phyloP scores from a whole-genome alignment of 371 early-diverging fungal genomes.

The Cladochytrium tenue region DNA sequence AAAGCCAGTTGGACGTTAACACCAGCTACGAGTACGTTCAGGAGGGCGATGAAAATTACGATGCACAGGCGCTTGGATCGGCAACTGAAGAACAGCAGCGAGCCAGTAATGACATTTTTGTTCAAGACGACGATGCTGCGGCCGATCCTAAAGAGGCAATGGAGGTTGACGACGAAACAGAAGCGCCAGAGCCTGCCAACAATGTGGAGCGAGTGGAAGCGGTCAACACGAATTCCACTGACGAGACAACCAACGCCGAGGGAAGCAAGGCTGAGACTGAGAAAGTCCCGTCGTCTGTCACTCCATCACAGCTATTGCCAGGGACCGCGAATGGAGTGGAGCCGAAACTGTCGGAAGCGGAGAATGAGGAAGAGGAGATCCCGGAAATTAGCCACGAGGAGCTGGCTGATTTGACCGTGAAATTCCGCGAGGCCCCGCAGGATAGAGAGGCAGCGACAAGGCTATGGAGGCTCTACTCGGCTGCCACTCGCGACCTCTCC shows the following conservation, averaged over 20 bases:
- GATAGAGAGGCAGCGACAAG: slow-evolving; percentile 60
- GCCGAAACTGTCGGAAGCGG: not conserved
- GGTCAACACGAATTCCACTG: not conserved
- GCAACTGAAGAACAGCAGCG: not conserved
- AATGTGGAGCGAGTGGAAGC: not conserved
- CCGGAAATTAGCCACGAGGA: slow-evolving; percentile 51
- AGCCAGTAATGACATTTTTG: not conserved
- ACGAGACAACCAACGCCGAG: no score
- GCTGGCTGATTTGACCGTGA: slow-evolving; percentile 50
- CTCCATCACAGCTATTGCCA: no score
- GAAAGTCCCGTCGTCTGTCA: no score
- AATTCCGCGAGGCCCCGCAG: slow-evolving; percentile 51
- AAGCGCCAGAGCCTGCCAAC: not conserved
- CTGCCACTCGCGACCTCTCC: slow-evolving; percentile 80
- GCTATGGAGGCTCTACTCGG: slow-evolving; percentile 87
- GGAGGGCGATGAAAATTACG: slow-evolving; percentile 23
- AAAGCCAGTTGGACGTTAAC: not conserved
- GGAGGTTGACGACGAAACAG: not conserved
- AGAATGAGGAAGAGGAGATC: slow-evolving; percentile 11
- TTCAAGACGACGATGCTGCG: not conserved
- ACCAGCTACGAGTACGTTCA: not conserved
- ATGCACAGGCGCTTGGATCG: not conserved
- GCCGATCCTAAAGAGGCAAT: not conserved
- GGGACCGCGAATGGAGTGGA: slow-evolving; percentile 9
- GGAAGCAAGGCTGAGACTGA: not conserved